Conservation (phyloP, 2,329 filamentous ascomycete species). For the Diaporthe sp. region DNA sequence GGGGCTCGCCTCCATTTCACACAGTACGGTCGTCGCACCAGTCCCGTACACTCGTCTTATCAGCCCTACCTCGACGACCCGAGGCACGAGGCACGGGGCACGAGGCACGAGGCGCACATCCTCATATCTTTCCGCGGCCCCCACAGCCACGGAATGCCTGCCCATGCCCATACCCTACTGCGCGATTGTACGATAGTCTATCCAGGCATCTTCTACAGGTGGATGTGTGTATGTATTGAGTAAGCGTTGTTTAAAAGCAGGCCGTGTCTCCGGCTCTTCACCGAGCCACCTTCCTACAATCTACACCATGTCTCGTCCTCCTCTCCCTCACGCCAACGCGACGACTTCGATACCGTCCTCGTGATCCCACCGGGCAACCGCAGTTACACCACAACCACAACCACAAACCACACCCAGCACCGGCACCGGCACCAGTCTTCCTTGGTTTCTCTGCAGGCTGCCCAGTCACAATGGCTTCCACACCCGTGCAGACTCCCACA, state of each 20-base stretch:
- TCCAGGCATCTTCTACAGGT: background rate
- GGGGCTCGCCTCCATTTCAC: background rate
- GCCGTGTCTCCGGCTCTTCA: slow-evolving; percentile 9
- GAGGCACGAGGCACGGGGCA: background rate
- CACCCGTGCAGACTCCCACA: background rate
- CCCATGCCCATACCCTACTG: background rate
- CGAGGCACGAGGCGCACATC: slow-evolving; percentile 11
- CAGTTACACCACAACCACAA: background rate
- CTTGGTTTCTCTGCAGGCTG: background rate
- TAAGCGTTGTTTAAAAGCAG: slow-evolving; percentile 30
- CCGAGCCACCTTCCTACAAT: background rate
- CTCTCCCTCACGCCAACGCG: slow-evolving; percentile 8
- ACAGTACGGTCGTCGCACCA: slow-evolving; percentile 4
- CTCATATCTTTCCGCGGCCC: background rate
- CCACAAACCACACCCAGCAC: background rate
- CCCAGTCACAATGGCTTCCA: background rate
- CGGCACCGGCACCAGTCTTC: background rate
- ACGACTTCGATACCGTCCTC: slow-evolving; percentile 10
- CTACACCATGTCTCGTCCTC: slow-evolving; percentile 32
- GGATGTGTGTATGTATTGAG: background rate
- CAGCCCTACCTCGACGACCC: slow-evolving; percentile 5
- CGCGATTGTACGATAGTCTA: background rate
- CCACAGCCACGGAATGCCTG: background rate
- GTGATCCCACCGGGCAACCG: background rate
- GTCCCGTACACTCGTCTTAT: slow-evolving; percentile 15